Base-by-base conservation (phyloP, 257 asterid genomes). In the Coffea eugenioides region DNA sequence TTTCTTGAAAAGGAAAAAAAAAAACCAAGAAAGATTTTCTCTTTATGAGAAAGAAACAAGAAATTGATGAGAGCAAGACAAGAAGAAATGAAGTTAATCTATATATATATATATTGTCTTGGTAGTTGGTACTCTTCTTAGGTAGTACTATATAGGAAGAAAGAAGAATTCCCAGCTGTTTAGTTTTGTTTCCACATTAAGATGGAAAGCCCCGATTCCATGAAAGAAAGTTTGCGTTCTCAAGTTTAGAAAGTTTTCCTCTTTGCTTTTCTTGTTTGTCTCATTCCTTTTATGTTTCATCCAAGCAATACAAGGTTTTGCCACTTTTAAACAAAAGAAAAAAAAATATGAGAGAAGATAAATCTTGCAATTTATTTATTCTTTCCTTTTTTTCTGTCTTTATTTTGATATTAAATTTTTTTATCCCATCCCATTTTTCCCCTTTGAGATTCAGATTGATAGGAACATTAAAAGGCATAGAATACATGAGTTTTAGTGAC, bases 131-230 rank as follows among this genome's bases (percentile, higher is more conserved):
- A n/a, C n/a, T n/a, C 6, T 51, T 31, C 11, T 51, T 31, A 31
- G 43, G 25, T 10, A 51, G n/a, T 48, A 9, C 48, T 14, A 2
- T 23, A 25, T 25, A 31, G 20, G n/a, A 11, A 23, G 23, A n/a
- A 9, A n/a, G 67, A 62, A 62, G 48, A 16, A 16, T 7, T n/a
- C 10, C 21, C 14, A 18, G 14, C 2, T 71, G 43, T 41, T 43
- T 5, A 23, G 72, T 25, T 78, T 76, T 80, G 77, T 71, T 78
- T 76, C 73, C 46, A 74, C 73, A 66, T 69, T 39, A 39, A 65
- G 73, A 21, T 25, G 54, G 46, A 13, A 43, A 43, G 62, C 65
- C 15, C 46, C 43, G 74, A 25, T 39, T 59, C 48, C 56, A 56
- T 79, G 67, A 48, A 14, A 27, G 59, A 56, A 52, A 14, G 21